Evolutionary conservation across 2,329 filamentous ascomycete genomes (phyloP).

Genomic region (Ophiosphaerella herpotricha): DNA sequence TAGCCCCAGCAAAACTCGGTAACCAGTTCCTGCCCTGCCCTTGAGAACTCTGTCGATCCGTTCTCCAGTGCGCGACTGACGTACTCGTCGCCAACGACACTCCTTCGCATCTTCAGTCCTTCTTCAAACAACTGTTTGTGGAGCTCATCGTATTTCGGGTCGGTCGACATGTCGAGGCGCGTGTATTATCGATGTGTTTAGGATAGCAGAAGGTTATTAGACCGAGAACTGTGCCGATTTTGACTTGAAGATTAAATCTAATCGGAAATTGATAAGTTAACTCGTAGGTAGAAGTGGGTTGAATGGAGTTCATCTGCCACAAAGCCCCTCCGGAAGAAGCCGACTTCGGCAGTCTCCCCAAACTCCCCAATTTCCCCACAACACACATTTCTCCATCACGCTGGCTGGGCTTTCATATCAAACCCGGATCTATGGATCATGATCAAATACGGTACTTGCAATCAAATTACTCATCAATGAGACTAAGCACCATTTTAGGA

Average conservation of each 20-base stretch:
- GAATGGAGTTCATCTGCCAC: background rate
- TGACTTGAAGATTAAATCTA: background rate
- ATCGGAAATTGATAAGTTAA: background rate
- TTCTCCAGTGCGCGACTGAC: slow-evolving; percentile 63
- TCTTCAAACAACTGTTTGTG: slow-evolving; percentile 64
- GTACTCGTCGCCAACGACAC: slow-evolving; percentile 65
- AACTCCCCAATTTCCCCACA: slow-evolving; percentile 16
- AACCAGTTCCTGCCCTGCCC: slow-evolving; percentile 65
- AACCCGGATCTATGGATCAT: no score
- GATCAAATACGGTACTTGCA: no score
- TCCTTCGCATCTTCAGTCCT: slow-evolving; percentile 63
- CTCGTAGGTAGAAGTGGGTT: no score
- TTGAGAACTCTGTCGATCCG: slow-evolving; percentile 62
- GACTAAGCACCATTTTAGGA: slow-evolving; percentile 4
- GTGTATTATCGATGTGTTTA: slow-evolving; percentile 9
- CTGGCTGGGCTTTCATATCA: no score
- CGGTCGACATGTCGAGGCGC: slow-evolving; percentile 43
- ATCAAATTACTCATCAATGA: no score
- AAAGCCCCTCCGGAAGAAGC: slow-evolving; percentile 9
- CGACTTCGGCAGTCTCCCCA: slow-evolving; percentile 32
- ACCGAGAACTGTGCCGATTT: slow-evolving; percentile 2
- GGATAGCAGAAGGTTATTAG: background rate
- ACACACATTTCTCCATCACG: background rate
- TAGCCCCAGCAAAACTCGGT: slow-evolving; percentile 69
- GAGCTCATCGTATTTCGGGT: slow-evolving; percentile 47